Base-by-base conservation (phyloP, 352 stramenopile species). In the Globisporangium abappressorium region DNA sequence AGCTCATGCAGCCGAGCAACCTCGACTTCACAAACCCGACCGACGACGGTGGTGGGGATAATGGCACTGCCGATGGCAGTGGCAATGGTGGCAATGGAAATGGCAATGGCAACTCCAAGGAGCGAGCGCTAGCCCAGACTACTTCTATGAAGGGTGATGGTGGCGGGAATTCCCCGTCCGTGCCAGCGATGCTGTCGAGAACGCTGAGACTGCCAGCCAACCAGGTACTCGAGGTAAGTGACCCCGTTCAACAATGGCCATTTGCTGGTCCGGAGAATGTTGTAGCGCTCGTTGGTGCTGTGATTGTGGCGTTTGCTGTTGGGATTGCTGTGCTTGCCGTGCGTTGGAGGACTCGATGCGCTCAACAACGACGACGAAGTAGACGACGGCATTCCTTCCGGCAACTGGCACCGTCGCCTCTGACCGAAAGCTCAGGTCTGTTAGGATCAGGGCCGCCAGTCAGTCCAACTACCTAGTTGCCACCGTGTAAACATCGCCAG, bases 1-100 rank as follows among this genome's bases (percentile, higher is more conserved):
- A 80, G 26, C 62, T 82, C 41, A 70, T 70, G 43, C 58, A 68
- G 43, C 61, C 71, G 5, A 78, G 66, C 63, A 85, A 85, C 54
- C 62, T 84, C 12, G 73, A 84, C 57, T 73, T 70, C 20, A 55
- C 46, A 1, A 36, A 62, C 24, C 33, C 49, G 18, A 57, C 24
- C 12, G 55, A 51, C 30, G 26, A 69, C 15, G 26, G 24, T 18
- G 18, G 22, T 53, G 57, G 20, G 33, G 58, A 55, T n/a, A 30
- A 4, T 24, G 24, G 18, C 15, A 30, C 33, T 38, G 59, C 26
- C 7, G 22, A 46, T 34, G 57, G 46, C 20, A 22, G 30, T 12
- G 43, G 15, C 38, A 57, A 38, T 15, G 9, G 9, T 0, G 28
- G 36, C 24, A 34, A 55, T 24, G 41, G 15, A 5, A 49, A 49